These are phyloP conservation scores for Polygonum maritimum DNA, from an alignment of 148 eudicot genomes.

Conservation along the genomic window DNA sequence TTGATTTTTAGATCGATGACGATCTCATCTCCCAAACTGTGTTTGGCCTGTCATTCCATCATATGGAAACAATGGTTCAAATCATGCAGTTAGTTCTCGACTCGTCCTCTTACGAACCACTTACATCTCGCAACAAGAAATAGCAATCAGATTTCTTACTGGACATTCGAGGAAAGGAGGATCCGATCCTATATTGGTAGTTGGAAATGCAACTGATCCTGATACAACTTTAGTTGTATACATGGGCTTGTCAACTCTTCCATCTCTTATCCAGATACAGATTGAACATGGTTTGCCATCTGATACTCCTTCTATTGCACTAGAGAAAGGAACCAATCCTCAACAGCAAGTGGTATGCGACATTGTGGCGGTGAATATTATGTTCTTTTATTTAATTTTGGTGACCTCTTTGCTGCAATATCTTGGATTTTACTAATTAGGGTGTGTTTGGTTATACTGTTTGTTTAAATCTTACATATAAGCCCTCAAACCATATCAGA, in stretches of 20 bases:
- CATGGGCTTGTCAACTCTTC: conserved; percentile 94
- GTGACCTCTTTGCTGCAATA: background rate
- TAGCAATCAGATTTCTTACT: conserved; percentile 64
- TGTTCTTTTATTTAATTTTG: background rate
- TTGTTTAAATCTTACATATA: too few relatives aligned
- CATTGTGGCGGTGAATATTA: background rate
- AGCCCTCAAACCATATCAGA: too few relatives aligned
- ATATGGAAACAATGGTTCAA: too few relatives aligned
- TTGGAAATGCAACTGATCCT: conserved; percentile 80
- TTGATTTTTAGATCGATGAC: conserved; percentile 58
- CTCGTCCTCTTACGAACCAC: too few relatives aligned
- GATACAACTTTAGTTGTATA: conserved; percentile 91
- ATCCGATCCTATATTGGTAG: conserved; percentile 76
- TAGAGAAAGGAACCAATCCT: conserved; percentile 93
- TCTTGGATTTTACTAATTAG: too few relatives aligned
- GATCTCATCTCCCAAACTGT: conserved; percentile 44
- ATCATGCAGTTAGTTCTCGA: too few relatives aligned
- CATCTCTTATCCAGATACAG: conserved; percentile 66
- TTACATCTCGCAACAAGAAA: too few relatives aligned
- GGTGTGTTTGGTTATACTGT: too few relatives aligned
- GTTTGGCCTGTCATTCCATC: too few relatives aligned
- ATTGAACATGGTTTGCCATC: conserved; percentile 69
- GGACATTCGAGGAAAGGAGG: conserved; percentile 98
- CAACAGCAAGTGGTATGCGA: conserved; percentile 71
- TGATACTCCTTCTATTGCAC: conserved; percentile 76